phyloP scores from a whole-genome alignment of 1,284 basidiomycete species.

The Ganoderma leucocontextum region DNA sequence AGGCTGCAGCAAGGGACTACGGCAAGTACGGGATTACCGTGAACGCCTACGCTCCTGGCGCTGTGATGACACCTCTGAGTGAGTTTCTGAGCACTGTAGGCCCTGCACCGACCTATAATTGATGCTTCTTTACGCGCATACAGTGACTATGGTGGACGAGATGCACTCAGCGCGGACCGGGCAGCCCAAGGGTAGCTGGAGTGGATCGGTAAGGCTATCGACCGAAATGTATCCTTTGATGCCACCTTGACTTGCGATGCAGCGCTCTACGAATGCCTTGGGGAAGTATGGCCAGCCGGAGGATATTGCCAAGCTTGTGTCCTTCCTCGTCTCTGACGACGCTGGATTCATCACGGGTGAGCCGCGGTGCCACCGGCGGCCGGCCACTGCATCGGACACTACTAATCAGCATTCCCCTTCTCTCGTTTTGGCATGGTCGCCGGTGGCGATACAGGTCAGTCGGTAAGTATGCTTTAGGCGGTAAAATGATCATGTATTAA shows the following conservation, averaged over 20 bases:
- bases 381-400: not conserved
- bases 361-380: not conserved
- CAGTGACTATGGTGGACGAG: constrained; percentile 29
- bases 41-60: constrained; percentile 36
- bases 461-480: not conserved
- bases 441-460: not conserved
- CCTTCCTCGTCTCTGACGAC: constrained; percentile 45
- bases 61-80: constrained; percentile 34
- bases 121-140: not conserved
- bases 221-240: not conserved
- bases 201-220: constrained; percentile 50
- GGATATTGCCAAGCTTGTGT: constrained; percentile 47
- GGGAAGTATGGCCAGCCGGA: constrained; percentile 39
- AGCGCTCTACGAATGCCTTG: constrained; percentile 1
- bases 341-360: constrained; percentile 47
- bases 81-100: constrained; percentile 4
- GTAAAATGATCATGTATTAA: not conserved
- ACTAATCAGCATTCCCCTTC: not conserved
- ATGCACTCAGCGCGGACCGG: constrained; percentile 35
- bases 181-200: constrained; percentile 51
- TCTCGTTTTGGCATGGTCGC: not conserved
- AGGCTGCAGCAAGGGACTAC: constrained; percentile 35
- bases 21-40: constrained; percentile 37
- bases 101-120: too few species aligned
- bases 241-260: not conserved